Base-by-base conservation (phyloP, 345 rosid genomes). In the Rhodamnia argentea region DNA sequence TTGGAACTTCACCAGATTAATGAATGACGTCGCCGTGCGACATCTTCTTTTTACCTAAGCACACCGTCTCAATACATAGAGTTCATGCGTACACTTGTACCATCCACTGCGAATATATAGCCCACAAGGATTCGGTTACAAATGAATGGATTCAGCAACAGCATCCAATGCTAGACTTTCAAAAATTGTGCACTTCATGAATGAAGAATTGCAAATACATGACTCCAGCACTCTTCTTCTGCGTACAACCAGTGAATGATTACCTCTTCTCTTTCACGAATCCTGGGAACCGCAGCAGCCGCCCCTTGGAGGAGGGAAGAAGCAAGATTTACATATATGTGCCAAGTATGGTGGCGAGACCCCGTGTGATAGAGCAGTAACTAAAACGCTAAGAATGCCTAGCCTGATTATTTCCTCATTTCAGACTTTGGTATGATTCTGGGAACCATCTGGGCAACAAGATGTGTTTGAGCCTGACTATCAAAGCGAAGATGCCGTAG, bases 401-500 rank as follows among this genome's bases (percentile, higher is more conserved):
- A 32, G 18, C n/a, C 74, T n/a, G 7, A 7, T 84, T 16, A 7
- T 40, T 52, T 52, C 87, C 53, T 91, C 89, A 90, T 84, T 75
- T 84, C 57, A 55, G 78, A 85, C 88, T 86, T 83, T 85, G 90
- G 83, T 88, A 90, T 42, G 93, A 90, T 26, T 89, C 93, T 3
- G 91, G 94, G 87, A 87, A 93, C 22, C 75, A 87, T 88, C 92
- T 94, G 29, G 91, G 90, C 84, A 96, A 86, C 89, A 88, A 93
- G 84, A 50, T 83, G 82, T 81, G 86, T 91, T 95, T 97, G 86
- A 96, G 87, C 94, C 88, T 94, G 86, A 91, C 85, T 52, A 96
- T 51, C 86, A 93, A 85, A 74, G 92, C 93, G 86, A 94, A 97
- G 86, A 96, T 60, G 23, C 93, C 91, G 7, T 91, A 97, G 90